phyloP scores from a whole-genome alignment of 805 yeast species.

The Ogataea siamensis region DNA sequence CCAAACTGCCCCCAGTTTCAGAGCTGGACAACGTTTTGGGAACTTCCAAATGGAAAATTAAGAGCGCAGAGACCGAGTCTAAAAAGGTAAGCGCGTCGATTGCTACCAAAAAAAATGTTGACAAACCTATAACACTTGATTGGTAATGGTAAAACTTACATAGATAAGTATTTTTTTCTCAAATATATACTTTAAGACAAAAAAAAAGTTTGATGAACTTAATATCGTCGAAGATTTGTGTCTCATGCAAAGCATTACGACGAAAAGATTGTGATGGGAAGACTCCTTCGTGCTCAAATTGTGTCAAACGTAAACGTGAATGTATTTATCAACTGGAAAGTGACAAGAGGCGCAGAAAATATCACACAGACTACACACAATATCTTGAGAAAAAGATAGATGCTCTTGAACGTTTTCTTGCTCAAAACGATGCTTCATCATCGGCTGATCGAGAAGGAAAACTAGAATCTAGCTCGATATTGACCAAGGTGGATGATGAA shows the following conservation, averaged over 20 bases:
- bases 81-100: constrained; percentile 1
- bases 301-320: constrained; percentile 18
- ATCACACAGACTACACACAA: constrained; percentile 34
- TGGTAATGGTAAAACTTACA: constrained; percentile 2
- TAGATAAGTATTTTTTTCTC: too few species aligned
- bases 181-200: not conserved
- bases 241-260: constrained; percentile 21
- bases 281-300: constrained; percentile 24
- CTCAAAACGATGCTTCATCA: constrained; percentile 23
- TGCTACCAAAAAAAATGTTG: too few species aligned
- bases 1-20: constrained; percentile 32
- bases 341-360: constrained; percentile 35
- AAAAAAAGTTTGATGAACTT: constrained; percentile 3
- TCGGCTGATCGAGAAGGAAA: not conserved
- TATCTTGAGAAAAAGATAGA: constrained; percentile 27
- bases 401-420: constrained; percentile 25
- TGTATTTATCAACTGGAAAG: constrained; percentile 24
- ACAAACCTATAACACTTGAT: not conserved
- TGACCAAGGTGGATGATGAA: constrained; percentile 5
- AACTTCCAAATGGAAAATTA: constrained; percentile 36
- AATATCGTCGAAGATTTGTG: constrained; percentile 12
- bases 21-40: constrained; percentile 37
- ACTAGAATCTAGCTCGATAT: not conserved
- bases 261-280: constrained; percentile 28
- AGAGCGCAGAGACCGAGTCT: constrained; percentile 24